Base-by-base conservation (phyloP, 495 filamentous ascomycete species). In the Aspergillus steynii region DNA sequence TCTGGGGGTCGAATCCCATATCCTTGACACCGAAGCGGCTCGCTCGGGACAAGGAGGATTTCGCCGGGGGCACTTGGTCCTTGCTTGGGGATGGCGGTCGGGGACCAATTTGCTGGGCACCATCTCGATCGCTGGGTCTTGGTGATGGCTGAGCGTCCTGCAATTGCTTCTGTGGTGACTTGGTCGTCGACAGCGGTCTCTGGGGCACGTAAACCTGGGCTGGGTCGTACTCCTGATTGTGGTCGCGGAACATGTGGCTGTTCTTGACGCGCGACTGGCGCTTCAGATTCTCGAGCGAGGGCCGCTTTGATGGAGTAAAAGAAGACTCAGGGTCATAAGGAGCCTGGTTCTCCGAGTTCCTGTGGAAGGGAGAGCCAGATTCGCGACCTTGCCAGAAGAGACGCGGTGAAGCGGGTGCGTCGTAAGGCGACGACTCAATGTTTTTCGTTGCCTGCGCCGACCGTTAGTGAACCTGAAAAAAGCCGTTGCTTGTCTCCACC, bases 231-330 rank as follows among this genome's bases (percentile, higher is more conserved):
- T 96, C 91, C 66, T 94, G 84, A 68, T 92, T 90, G 64, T 90
- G 84, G 72, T 96, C 91, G 31, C 91, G 89, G 66, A 96, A 90
- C 82, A 97, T 96, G 77, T 85, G 93, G 81, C 93, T 95, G 77
- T 97, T 98, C 77, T 95, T 96, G 54, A 99, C 95, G 47, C 95
- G 89, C 46, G 94, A 96, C 4, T 90, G 92, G 64, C 89, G 88
- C 78, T 97, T 96, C 59, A 99, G 76, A 53, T 92, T 91, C 75
- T 99, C 95, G 58, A 98, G 88, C 10, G 94, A 97, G 5, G 92
- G 88, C 63, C 94, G 88, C 68, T 90, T 89, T 0, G 83, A 80
- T 1, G 88, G 87, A 26, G 87, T 87, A 20, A 85, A 86, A 10
- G 89, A 86, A 68, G 76, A 52, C 78, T 86, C 74, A 70, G 84